Base-by-base conservation (phyloP, 163 green algal genomes). In the Scenedesmus sp. region DNA sequence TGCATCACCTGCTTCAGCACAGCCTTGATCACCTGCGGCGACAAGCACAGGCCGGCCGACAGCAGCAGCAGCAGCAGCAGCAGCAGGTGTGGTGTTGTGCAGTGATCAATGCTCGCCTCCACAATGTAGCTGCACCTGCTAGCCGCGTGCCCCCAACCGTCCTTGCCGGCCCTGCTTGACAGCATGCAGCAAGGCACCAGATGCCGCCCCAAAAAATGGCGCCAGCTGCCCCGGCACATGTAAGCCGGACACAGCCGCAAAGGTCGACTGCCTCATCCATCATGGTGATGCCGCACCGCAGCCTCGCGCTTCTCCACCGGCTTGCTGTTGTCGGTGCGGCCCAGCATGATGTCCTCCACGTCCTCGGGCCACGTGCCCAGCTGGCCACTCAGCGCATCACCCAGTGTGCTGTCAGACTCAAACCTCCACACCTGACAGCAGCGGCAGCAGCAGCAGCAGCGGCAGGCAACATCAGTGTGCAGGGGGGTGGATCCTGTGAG, bases 351-450 rank as follows among this genome's bases (percentile, higher is more conserved):
- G 61, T 95, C 92, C 78, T 97, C 94, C 49, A 97, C 85, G 79
- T 91, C 94, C 35, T 93, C 93, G 16, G 97, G 97, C 86, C 97
- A 98, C 33, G 92, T 78, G 1, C 96, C 96, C 81, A 98, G 91
- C 44, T 26, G n/a, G 5, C 96, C 96, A 84, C 95, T 88, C 86
- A 95, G 90, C 7, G 91, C 94, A 85, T 96, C 93, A 37, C 73
- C 88, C 30, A 99, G 93, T 26, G 97, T 99, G 65, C 96, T 94
- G 90, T 99, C 97, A 79, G 88, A 96, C 95, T 99, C 97, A 93
- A 98, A 99, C 92, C 96, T 96, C 97, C 97, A 99, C 51, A 91
- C 82, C 82, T 87, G 82, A 18, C 78, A 59, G 65, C 78, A 83
- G 40, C 37, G 37, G 37, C 51, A 87, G 30, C 44, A 51, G 44